Conservation (phyloP, 2,329 filamentous ascomycete genomes). For the Alternaria panax region DNA sequence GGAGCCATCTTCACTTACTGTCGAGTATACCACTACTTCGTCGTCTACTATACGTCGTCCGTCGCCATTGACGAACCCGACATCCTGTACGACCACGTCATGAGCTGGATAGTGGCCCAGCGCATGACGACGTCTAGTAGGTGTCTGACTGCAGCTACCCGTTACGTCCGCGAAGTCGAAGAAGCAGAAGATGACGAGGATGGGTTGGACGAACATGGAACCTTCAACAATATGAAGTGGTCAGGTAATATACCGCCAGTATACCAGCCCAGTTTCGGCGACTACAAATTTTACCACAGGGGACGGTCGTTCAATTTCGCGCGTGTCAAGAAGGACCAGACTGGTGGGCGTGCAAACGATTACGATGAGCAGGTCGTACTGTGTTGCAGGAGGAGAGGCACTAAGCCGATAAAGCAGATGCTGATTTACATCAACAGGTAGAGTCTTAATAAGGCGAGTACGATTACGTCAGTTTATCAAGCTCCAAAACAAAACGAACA, state of each 20-base stretch:
- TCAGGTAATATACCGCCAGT: slow-evolving; percentile 55
- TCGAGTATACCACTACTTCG: slow-evolving; percentile 23
- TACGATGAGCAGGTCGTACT: slow-evolving; percentile 55
- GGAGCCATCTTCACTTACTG: slow-evolving; percentile 47
- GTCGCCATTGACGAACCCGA: not conserved
- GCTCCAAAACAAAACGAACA: slow-evolving; percentile 41
- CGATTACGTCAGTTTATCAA: slow-evolving; percentile 56
- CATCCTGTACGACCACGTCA: not conserved
- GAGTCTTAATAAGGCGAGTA: slow-evolving; percentile 52
- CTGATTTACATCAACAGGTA: slow-evolving; percentile 55
- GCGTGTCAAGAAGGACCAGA: slow-evolving; percentile 43
- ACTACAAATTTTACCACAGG: slow-evolving; percentile 53
- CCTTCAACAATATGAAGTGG: slow-evolving; percentile 61
- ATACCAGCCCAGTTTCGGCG: slow-evolving; percentile 59
- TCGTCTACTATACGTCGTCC: not conserved
- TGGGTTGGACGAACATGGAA: slow-evolving; percentile 26
- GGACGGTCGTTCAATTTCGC: slow-evolving; percentile 52
- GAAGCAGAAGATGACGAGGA: slow-evolving; percentile 28
- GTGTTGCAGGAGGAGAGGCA: slow-evolving; percentile 56
- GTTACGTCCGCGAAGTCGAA: slow-evolving; percentile 43
- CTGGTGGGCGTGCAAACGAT: slow-evolving; percentile 23
- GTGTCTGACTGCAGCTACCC: slow-evolving; percentile 44
- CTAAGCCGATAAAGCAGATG: slow-evolving; percentile 57
- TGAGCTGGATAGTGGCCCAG: not conserved
- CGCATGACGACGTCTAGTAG: slow-evolving; percentile 41